Conservation (phyloP, 495 filamentous ascomycete species). For the Penicillium paradoxum region DNA sequence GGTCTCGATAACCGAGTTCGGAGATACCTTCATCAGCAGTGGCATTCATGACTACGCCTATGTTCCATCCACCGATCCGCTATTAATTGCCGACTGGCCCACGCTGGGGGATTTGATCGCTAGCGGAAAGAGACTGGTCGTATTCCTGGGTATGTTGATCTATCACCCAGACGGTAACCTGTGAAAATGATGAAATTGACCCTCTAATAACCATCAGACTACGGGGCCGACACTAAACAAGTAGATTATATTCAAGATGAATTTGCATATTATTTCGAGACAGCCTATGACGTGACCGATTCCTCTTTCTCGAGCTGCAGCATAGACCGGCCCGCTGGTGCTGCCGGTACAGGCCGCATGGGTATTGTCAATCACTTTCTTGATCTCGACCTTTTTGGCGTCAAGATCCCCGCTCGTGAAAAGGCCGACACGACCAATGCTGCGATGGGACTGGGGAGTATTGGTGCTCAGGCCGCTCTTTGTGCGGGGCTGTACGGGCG, state of each 20-base stretch:
- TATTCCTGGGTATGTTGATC: constrained; percentile 48
- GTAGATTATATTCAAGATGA: constrained; percentile 64
- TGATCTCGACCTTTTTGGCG: constrained; percentile 38
- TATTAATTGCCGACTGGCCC: constrained; percentile 51
- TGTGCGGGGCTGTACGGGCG: constrained; percentile 52
- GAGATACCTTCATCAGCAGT: constrained; percentile 45
- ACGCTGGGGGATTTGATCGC: constrained; percentile 58
- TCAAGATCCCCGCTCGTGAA: constrained; percentile 52
- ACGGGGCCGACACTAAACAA: constrained; percentile 40
- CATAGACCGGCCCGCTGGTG: constrained; percentile 54
- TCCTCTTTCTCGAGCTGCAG: constrained; percentile 48
- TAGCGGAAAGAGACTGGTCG: constrained; percentile 54
- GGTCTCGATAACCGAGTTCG: constrained; percentile 45
- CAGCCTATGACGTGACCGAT: constrained; percentile 56
- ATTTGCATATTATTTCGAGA: constrained; percentile 70
- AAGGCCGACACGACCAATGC: constrained; percentile 55
- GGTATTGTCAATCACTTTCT: constrained; percentile 53
- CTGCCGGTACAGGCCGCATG: constrained; percentile 44
- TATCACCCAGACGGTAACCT: too few species aligned
- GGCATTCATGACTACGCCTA: constrained; percentile 58
- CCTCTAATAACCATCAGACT: too few species aligned
- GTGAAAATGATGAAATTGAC: too few species aligned
- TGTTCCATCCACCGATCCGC: constrained; percentile 34
- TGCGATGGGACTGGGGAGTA: constrained; percentile 45
- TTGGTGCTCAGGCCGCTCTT: constrained; percentile 51